These are phyloP conservation scores for Flaveria bidentis DNA, from an alignment of 129 eudicot genomes.

Conservation along the genomic window DNA sequence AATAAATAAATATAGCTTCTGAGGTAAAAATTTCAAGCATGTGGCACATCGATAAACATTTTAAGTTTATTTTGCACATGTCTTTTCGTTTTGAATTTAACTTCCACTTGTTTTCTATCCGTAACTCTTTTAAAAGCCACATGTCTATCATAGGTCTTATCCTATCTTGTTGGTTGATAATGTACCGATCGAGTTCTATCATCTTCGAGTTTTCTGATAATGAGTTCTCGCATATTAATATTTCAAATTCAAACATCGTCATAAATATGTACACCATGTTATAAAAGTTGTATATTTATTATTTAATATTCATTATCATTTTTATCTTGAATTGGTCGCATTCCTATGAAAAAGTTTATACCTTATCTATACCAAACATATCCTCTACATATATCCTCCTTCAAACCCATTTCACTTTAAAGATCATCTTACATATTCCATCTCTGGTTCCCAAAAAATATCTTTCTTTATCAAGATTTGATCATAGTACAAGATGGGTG, in stretches of 20 bases:
- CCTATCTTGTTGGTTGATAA: no score
- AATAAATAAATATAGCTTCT: no score
- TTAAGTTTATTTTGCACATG: no score
- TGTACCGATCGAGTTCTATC: no score
- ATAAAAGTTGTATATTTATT: conserved; percentile 6
- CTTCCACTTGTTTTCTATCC: no score
- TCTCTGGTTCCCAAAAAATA: conserved; percentile 9
- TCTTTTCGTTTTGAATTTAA: no score
- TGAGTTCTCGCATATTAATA: not conserved
- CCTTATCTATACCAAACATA: conserved; percentile 38
- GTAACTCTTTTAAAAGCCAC: no score
- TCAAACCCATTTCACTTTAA: conserved; percentile 26
- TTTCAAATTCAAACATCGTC: not conserved
- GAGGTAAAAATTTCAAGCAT: no score
- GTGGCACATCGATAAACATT: no score
- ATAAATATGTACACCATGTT: conserved; percentile 8
- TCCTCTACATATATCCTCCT: conserved; percentile 36
- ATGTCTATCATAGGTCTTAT: no score
- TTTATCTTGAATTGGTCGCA: conserved; percentile 23
- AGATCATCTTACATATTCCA: conserved; percentile 13
- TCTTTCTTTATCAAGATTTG: conserved; percentile 23
- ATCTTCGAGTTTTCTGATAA: not conserved
- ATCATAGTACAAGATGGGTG: conserved; percentile 29
- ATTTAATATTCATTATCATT: not conserved
- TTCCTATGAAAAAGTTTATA: conserved; percentile 24